These are phyloP conservation scores for Stachybotrys chartarum DNA, from an alignment of 2,329 filamentous ascomycete genomes.

Conservation along the genomic window DNA sequence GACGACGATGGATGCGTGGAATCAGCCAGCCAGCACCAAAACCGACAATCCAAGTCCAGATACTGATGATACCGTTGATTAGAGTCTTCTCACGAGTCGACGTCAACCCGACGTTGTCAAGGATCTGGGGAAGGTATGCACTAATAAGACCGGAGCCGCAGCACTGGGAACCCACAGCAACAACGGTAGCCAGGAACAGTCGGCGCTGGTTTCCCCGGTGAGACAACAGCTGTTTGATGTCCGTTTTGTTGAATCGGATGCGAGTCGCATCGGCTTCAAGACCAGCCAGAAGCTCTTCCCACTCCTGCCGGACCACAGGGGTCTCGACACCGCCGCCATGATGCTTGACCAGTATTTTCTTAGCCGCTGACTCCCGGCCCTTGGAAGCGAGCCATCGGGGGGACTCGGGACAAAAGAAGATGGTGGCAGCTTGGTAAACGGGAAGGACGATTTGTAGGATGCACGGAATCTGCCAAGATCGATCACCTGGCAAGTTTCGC, in stretches of 20 bases:
- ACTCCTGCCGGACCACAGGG: constrained; percentile 2
- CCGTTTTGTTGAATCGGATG: constrained; percentile 4
- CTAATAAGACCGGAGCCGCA: constrained; percentile 3
- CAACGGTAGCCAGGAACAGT: constrained; percentile 1
- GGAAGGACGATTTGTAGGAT: constrained; percentile 36
- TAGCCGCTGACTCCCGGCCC: constrained; percentile 1
- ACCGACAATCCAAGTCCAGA: constrained; percentile 5
- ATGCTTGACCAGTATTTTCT: constrained; percentile 7
- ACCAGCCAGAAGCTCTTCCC: constrained; percentile 7
- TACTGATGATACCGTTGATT: constrained; percentile 5
- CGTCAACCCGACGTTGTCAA: constrained; percentile 1
- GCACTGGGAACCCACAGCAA: constrained; percentile 5
- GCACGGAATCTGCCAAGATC: constrained; percentile 40
- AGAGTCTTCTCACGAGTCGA: constrained; percentile 1
- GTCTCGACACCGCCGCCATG: constrained; percentile 7
- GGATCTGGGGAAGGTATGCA: constrained; percentile 3
- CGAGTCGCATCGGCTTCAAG: constrained; percentile 5
- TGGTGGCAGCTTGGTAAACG: constrained; percentile 33
- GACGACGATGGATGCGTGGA: constrained; percentile 1
- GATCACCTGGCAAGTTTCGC: constrained; percentile 32
- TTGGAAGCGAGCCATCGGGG: constrained; percentile 5
- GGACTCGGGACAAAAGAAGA: constrained; percentile 39
- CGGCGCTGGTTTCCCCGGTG: constrained; percentile 6
- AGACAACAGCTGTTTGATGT: constrained; percentile 1
- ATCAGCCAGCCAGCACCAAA: constrained; percentile 2